Evolutionary conservation across 352 stramenopile genomes (phyloP), one percentile per base, ranked within the genome.

Genomic region (Phytophthora cryptogea): DNA sequence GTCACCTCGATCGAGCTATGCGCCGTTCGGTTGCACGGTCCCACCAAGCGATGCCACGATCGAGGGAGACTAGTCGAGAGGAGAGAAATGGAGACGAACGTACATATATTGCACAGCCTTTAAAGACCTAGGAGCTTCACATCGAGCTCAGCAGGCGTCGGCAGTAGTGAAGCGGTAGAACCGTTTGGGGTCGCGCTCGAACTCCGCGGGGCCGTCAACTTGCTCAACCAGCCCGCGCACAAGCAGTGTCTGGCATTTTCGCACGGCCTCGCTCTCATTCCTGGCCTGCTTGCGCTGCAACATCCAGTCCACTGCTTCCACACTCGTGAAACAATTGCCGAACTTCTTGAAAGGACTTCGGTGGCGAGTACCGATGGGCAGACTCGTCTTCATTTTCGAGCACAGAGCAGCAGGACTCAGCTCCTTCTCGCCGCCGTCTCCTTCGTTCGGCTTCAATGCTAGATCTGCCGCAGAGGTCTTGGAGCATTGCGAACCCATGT

Each of bases 221-320:
- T 88, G 86, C 56, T 84, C 72, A 26, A 90, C 76, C 48, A 83
- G 83, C 9, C 71, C 62, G 49, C 59, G 69, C 27, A 52, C 59
- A 33, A 89, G 52, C 51, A 90, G 58, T 5, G 68, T 80, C 66
- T 89, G 77, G 45, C 79, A 82, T 42, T 89, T 89, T 65, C 77
- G 81, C 32, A 87, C 74, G 33, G 79, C 81, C 54, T 89, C 78
- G 40, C 63, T 70, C 26, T 79, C 74, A 13, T 76, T 81, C 56
- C 78, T 83, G 45, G 79, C 81, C 47, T 89, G 78, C 67, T 82
- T 82, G 62, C 84, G 77, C 66, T 88, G 66, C 33, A 90, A 70
- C 75, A 90, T 87, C 78, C 81, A 90, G 64, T 87, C 68, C 36
- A 89, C 81, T 17, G 78, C 79, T 48, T 89, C 77, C 54, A 82